Conservation (phyloP, 108 stramenopile genomes). For the Cyclotella baltica region DNA sequence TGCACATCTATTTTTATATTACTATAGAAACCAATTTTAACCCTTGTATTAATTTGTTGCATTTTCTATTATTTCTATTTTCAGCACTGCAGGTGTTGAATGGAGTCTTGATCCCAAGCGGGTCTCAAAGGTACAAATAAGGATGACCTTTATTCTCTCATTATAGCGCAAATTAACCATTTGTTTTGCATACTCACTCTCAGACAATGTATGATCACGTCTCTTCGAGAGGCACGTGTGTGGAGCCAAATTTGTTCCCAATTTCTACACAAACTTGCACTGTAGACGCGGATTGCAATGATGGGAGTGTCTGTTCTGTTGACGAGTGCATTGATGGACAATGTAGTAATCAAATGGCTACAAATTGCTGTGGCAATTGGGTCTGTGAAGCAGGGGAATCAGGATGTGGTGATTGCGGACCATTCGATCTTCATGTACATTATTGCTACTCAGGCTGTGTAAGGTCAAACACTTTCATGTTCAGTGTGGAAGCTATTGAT, state of each 20-base stretch:
- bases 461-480: background rate
- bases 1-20: no score
- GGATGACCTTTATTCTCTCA: no score
- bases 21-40: no score
- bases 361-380: background rate
- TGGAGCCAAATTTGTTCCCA: background rate
- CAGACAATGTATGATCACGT: conserved; percentile 15
- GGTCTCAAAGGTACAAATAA: conserved; percentile 7
- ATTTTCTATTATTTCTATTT: background rate
- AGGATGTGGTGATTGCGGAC: conserved; percentile 19
- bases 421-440: background rate
- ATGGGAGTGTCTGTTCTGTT: conserved; percentile 1
- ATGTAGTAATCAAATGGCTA: background rate
- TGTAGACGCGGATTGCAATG: conserved; percentile 13
- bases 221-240: background rate
- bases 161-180: background rate
- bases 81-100: background rate
- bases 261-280: background rate
- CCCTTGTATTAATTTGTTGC: no score
- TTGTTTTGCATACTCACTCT: background rate
- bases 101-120: conserved; percentile 2
- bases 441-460: background rate
- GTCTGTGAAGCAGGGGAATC: conserved; percentile 1
- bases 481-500: background rate
- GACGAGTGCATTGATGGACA: background rate